Conservation (phyloP, 768 basidiomycete genomes). For the Suillus placidus region DNA sequence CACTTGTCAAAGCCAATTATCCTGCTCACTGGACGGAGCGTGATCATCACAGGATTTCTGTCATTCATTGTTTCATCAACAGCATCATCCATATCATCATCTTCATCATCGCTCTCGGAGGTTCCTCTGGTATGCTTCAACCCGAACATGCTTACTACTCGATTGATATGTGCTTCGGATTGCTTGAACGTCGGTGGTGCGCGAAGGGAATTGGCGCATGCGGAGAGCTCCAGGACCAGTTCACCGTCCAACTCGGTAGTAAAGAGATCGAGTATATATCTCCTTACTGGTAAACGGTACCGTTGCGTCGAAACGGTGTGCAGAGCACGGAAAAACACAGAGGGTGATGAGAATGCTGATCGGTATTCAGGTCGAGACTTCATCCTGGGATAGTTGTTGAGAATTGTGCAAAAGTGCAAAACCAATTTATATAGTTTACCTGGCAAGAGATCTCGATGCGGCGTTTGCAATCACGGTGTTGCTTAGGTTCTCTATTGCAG, state of each 20-base stretch:
- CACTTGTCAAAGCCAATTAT: slow-evolving; percentile 56
- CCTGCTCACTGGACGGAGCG: slow-evolving; percentile 56
- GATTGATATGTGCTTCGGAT: slow-evolving; percentile 44
- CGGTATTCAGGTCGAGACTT: slow-evolving; percentile 79
- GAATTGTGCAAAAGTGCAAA: slow-evolving; percentile 4
- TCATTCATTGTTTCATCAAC: slow-evolving; percentile 41
- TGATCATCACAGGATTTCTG: slow-evolving; percentile 58
- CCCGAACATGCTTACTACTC: slow-evolving; percentile 66
- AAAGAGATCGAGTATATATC: slow-evolving; percentile 93
- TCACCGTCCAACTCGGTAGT: slow-evolving; percentile 74
- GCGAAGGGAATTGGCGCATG: slow-evolving; percentile 53
- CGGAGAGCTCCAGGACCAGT: slow-evolving; percentile 55
- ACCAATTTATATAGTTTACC: slow-evolving; percentile 45
- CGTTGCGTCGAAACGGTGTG: slow-evolving; percentile 87
- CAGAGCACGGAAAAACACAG: slow-evolving; percentile 82
- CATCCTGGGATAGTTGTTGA: slow-evolving; percentile 50
- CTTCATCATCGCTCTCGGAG: slow-evolving; percentile 63
- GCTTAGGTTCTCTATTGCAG: slow-evolving; percentile 89
- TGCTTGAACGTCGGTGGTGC: slow-evolving; percentile 48
- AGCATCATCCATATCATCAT: slow-evolving; percentile 52
- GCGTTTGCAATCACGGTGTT: slow-evolving; percentile 96
- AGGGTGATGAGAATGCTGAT: slow-evolving; percentile 72
- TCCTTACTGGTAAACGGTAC: slow-evolving; percentile 88
- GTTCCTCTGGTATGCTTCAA: slow-evolving; percentile 50
- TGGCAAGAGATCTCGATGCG: slow-evolving; percentile 86